These are phyloP conservation scores for Nothophaeocryptopus gaeumannii DNA, from an alignment of 2,329 filamentous ascomycete genomes.

Conservation along the genomic window DNA sequence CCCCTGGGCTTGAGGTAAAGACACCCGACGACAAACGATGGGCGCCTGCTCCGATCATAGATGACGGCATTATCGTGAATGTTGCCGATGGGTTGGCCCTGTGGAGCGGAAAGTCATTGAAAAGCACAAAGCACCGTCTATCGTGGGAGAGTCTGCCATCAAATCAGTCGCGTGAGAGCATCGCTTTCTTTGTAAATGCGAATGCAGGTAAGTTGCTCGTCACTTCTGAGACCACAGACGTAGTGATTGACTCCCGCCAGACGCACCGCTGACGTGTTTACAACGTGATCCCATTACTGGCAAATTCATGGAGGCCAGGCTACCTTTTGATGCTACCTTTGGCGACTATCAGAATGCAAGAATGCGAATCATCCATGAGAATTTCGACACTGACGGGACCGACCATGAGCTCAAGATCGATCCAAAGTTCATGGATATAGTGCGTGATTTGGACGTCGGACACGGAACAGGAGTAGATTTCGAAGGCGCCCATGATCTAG, in stretches of 20 bases:
- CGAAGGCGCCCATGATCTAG: conserved; percentile 1
- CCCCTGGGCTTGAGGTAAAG: conserved; percentile 1
- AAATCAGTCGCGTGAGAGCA: conserved; percentile 2
- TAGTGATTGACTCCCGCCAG: neutral
- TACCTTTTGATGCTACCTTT: conserved; percentile 3
- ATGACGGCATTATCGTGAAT: conserved; percentile 3
- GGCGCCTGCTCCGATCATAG: neutral
- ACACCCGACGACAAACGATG: neutral
- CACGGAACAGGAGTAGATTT: conserved; percentile 2
- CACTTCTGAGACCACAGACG: neutral
- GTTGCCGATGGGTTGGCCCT: conserved; percentile 1
- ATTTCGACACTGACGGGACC: conserved; percentile 1
- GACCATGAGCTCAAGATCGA: neutral
- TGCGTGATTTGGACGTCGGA: neutral
- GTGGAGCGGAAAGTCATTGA: neutral
- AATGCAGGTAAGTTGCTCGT: neutral
- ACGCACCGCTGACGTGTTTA: conserved; percentile 1
- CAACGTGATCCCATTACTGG: neutral
- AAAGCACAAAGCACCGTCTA: conserved; percentile 5
- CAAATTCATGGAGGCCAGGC: neutral
- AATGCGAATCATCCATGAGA: conserved; percentile 3
- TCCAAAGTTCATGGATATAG: neutral
- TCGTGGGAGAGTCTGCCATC: conserved; percentile 1
- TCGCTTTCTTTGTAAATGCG: conserved; percentile 3
- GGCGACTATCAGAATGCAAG: conserved; percentile 3